Percentiles rank a stretch among this genome's conserved stretches.
These are phyloP conservation scores for Cryomyces minteri DNA, from an alignment of 495 filamentous ascomycete genomes.

Conservation along the genomic window DNA sequence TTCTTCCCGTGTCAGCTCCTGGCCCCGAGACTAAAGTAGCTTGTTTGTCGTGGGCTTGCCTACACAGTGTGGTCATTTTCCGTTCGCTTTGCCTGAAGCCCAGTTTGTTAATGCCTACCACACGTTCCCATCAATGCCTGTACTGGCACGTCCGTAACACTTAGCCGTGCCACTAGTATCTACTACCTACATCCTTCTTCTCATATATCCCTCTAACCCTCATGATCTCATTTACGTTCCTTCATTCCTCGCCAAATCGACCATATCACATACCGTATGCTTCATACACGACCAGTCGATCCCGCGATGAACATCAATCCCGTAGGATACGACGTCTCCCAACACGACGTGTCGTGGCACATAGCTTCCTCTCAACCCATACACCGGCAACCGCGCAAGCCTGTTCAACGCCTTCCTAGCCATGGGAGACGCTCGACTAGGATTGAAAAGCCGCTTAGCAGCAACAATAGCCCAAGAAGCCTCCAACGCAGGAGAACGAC, in stretches of 20 bases:
- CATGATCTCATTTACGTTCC: neutral
- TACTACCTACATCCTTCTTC: too few species aligned
- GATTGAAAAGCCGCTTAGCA: neutral
- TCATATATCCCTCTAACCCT: too few species aligned
- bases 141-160: too few species aligned
- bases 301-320: neutral
- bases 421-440: neutral
- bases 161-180: too few species aligned
- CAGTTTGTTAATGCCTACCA: too few species aligned
- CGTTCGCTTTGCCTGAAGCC: too few species aligned
- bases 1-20: too few species aligned
- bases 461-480: neutral
- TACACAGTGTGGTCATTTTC: too few species aligned
- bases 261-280: neutral
- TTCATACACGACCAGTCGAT: neutral
- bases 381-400: neutral
- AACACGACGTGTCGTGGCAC: neutral
- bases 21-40: too few species aligned
- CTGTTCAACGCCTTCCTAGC: neutral
- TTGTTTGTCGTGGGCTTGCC: too few species aligned
- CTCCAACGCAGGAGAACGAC: constrained; percentile 1
- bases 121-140: too few species aligned
- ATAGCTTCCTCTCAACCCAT: neutral
- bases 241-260: neutral
- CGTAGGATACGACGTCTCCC: neutral